A percentile compares a stretch with the other conserved stretches of the same genome.
These are phyloP conservation scores for Solanum pennellii DNA, from an alignment of 257 asterid species.

Conservation along the genomic window DNA sequence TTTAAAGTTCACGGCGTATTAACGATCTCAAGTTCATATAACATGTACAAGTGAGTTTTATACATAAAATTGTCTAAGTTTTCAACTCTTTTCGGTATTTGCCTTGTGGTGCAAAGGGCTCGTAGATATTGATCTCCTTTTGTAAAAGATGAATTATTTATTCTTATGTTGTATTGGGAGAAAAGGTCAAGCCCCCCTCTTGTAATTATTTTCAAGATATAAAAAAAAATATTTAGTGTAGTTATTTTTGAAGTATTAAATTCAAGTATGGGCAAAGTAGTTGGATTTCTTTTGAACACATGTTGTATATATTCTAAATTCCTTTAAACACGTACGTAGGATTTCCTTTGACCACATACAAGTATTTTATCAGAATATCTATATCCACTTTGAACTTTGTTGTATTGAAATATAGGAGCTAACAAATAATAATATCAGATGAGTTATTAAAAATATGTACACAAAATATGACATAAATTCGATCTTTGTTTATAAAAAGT, in stretches of 20 bases:
- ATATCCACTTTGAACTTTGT: not conserved
- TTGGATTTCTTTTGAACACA: not conserved
- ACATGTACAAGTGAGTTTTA: no score
- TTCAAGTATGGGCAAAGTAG: not conserved
- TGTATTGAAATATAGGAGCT: not conserved
- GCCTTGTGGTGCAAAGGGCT: not conserved
- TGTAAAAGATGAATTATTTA: not conserved
- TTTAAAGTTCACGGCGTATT: no score
- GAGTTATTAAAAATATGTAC: not conserved
- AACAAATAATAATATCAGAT: not conserved
- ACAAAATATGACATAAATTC: not conserved
- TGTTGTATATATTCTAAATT: not conserved
- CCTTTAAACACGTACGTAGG: not conserved
- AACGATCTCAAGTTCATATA: not conserved
- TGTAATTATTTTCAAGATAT: no score
- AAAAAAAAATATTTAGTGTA: not conserved
- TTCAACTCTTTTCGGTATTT: not conserved
- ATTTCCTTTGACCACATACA: no score
- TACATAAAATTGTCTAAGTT: not conserved
- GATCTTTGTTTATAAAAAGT: fast-evolving
- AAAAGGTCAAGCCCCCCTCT: not conserved
- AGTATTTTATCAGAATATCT: not conserved
- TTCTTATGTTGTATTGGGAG: not conserved
- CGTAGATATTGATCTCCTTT: not conserved
- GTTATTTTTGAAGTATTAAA: not conserved